Evolutionary conservation across 2,329 filamentous ascomycete species (phyloP), one percentile per base, ranked within the genome.

Genomic region (Fusarium hainanense): DNA sequence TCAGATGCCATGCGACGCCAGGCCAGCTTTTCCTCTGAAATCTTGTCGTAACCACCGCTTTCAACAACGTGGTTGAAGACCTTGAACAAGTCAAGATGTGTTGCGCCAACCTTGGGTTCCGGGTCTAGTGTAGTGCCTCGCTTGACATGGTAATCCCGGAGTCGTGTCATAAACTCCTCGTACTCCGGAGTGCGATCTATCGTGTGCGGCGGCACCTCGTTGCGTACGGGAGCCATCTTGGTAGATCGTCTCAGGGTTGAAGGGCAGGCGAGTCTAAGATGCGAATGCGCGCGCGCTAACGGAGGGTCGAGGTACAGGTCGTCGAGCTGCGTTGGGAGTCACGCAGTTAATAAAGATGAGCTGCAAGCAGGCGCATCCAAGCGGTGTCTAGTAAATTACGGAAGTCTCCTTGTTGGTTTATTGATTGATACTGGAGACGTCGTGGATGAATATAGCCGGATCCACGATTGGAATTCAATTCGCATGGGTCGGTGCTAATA

Each of bases 41-140:
- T 88, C 77, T 91, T 90, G 80, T 97, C 94, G 78, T 97, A 97
- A 62, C 94, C 94, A 55, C 94, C 94, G 74, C 90, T 89, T 23
- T 87, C 87, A 56, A 92, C 86, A 20, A 97, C 92, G 71, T 90
- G 87, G 68, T 92, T 91, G 84, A 93, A 97, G 30, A 97, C 87
- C 75, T 92, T 91, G 77, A 90, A 84, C 28, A 97, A 85, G 76
- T 97, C 92, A 66, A 97, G 87, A 69, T 91, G 89, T 64, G 90
- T 90, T 71, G 87, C 87, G 65, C 92, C 93, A 73, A 97, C 89
- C 81, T 93, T 94, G 54, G 93, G 93, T 78, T 94, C 91, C 30
- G 90, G 85, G 66, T 97, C 93, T 72, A 97, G 89, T 60, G 85
- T 82, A 10, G 93, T 97, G 57, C 93, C 93, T 81, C 93, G 88